Evolutionary conservation across 768 basidiomycete genomes (phyloP).

Genomic region (Mycena vitilis): DNA sequence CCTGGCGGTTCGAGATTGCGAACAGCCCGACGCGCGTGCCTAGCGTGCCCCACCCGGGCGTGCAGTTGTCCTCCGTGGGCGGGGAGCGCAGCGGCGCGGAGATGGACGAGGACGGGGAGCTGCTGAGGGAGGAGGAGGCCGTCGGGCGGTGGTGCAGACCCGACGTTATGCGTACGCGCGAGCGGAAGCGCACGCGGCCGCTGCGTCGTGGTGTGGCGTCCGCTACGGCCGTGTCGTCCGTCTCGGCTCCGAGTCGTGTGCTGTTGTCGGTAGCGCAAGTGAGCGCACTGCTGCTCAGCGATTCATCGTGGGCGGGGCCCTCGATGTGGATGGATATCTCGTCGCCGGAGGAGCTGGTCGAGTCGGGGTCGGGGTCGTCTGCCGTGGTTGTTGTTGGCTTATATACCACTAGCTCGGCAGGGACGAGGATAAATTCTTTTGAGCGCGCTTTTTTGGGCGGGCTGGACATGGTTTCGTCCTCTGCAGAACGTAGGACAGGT

Average conservation of each 20-base stretch:
- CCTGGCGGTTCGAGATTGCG: slow-evolving; percentile 42
- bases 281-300: slow-evolving; percentile 31
- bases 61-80: slow-evolving; percentile 54
- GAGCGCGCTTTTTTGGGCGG: slow-evolving; percentile 1
- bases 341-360: slow-evolving; percentile 8
- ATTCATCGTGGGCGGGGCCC: slow-evolving; percentile 16
- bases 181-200: slow-evolving; percentile 59
- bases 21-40: slow-evolving; percentile 64
- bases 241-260: slow-evolving; percentile 6
- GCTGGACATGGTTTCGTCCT: neutral
- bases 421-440: slow-evolving; percentile 2
- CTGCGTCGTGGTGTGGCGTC: slow-evolving; percentile 30
- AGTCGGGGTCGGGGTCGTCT: neutral
- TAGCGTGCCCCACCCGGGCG: slow-evolving; percentile 70
- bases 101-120: slow-evolving; percentile 83
- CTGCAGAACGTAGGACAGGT: neutral
- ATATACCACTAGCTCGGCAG: neutral
- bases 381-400: neutral
- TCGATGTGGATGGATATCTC: slow-evolving; percentile 31
- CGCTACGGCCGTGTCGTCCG: slow-evolving; percentile 15
- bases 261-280: slow-evolving; percentile 1
- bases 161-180: slow-evolving; percentile 67
- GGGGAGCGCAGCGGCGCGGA: slow-evolving; percentile 80
- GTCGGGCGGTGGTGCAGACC: slow-evolving; percentile 51
- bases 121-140: slow-evolving; percentile 57